Base-by-base conservation (phyloP, 78 protist genomes). In the Emiliania huxleyi region DNA sequence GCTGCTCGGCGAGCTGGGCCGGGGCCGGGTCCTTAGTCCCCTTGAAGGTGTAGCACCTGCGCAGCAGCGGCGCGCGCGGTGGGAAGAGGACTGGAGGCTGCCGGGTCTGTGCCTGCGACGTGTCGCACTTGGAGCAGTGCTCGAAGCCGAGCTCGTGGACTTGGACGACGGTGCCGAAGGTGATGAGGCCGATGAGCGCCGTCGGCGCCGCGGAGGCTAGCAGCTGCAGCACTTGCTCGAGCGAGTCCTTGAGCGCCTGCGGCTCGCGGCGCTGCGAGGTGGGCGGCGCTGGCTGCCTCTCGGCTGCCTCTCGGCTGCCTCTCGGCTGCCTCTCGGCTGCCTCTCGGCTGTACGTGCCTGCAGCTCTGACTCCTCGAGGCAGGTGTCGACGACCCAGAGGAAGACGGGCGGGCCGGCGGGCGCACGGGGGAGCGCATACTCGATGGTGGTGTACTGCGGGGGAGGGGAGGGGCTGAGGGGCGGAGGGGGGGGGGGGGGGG, bases 1-100 rank as follows among this genome's bases (percentile, higher is more conserved):
- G 62, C 62, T 52, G 62, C 15, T 62, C 75, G 75, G 75, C 11
- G 25, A 97, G 75, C 85, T 96, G 56, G 73, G 52, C 62, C 43
- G 91, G 46, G 1, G 96, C 35, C 84, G 42, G 37, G 35, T 94
- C 96, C 77, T 91, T 96, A 35, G 62, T 46, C 48, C 99, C 99
- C 29, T 96, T 94, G 96, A 98, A 98, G n/a, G 97, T 98, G 93
- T 96, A 96, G 38, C n/a, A n/a, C n/a, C n/a, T n/a, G n/a, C n/a
- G n/a, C 23, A 48, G 55, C 55, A 11, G 4, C 23, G 23, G 55
- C 55, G 55, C 11, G 75, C 38, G 75, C 23, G 75, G 75, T 4
- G 35, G n/a, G 75, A 15, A 3, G 75, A 6, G 22, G 85, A 42
- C 2, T 2, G 18, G 85, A 2, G 44, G 42, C 2, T 43, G 52